Conservation (phyloP, 495 filamentous ascomycete genomes). For the Aspergillus saccharolyticus region DNA sequence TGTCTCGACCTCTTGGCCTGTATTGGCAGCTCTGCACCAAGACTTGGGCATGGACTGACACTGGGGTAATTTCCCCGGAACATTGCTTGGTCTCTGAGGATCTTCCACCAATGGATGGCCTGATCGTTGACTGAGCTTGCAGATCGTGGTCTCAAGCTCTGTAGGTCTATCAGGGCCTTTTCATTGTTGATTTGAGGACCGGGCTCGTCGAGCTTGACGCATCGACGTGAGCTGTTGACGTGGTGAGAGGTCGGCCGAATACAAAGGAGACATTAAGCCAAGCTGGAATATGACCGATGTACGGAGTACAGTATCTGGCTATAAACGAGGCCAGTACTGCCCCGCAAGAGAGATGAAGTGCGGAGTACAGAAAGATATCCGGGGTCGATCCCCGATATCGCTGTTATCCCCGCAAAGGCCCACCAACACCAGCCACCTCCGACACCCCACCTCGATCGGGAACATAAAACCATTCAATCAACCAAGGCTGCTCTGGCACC, state of each 20-base stretch:
- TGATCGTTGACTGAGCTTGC: neutral
- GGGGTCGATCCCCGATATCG: neutral
- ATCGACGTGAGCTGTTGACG: neutral
- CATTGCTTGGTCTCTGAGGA: neutral
- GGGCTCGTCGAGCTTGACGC: neutral
- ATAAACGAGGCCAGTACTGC: no score
- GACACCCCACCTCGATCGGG: neutral
- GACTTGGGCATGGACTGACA: neutral
- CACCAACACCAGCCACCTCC: neutral
- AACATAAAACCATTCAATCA: neutral
- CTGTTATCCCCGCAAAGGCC: neutral
- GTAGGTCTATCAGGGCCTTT: neutral
- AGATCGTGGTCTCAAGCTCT: neutral
- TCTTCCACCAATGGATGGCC: constrained; percentile 8
- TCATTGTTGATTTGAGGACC: neutral
- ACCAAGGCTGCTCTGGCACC: no score
- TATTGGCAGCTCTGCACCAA: neutral
- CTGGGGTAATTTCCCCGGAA: constrained; percentile 12
- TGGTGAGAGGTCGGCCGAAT: neutral
- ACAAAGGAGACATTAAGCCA: neutral
- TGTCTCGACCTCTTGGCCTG: neutral
- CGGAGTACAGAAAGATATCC: neutral
- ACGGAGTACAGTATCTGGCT: no score
- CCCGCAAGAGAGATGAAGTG: no score
- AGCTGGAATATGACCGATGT: no score